phyloP scores from a whole-genome alignment of 2,329 filamentous ascomycete genomes.

The Sclerotinia subarctica region DNA sequence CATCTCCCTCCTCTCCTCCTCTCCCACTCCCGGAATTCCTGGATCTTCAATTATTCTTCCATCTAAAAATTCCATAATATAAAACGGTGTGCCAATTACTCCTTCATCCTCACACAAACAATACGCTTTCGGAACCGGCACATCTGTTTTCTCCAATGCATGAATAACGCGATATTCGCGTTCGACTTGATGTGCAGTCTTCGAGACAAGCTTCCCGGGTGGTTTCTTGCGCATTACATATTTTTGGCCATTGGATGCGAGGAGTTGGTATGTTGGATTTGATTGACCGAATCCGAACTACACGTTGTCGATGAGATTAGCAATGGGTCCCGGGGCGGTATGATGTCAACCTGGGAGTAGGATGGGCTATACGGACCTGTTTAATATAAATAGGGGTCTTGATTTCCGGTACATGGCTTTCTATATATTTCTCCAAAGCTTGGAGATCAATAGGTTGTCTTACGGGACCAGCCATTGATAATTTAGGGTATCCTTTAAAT shows the following conservation, averaged over 20 bases:
- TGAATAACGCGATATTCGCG: slow-evolving; percentile 90
- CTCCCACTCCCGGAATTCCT: slow-evolving; percentile 67
- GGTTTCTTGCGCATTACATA: slow-evolving; percentile 98
- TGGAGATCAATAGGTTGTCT: slow-evolving; percentile 85
- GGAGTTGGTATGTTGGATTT: slow-evolving; percentile 94
- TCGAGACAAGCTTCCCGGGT: slow-evolving; percentile 87
- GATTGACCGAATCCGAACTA: slow-evolving; percentile 97
- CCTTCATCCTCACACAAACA: slow-evolving; percentile 79
- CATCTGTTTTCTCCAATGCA: slow-evolving; percentile 73
- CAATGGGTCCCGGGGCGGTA: background rate
- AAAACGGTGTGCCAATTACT: slow-evolving; percentile 87
- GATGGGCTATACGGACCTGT: slow-evolving; percentile 57
- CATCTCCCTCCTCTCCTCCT: slow-evolving; percentile 70
- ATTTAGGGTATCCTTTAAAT: background rate
- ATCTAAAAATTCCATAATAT: slow-evolving; percentile 94
- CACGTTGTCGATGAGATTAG: slow-evolving; percentile 8
- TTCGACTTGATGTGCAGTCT: slow-evolving; percentile 94
- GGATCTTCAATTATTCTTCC: slow-evolving; percentile 93
- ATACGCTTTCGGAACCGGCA: slow-evolving; percentile 80
- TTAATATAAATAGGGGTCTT: slow-evolving; percentile 80
- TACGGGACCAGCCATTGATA: slow-evolving; percentile 74
- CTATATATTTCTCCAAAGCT: slow-evolving; percentile 76
- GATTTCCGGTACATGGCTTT: slow-evolving; percentile 76
- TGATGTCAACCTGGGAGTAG: background rate
- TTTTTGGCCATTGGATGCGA: slow-evolving; percentile 62